A percentile compares a stretch with the other conserved stretches of the same genome.
Evolutionary conservation across 2,329 filamentous ascomycete species (phyloP).

Genomic region (Scedosporium boydii): DNA sequence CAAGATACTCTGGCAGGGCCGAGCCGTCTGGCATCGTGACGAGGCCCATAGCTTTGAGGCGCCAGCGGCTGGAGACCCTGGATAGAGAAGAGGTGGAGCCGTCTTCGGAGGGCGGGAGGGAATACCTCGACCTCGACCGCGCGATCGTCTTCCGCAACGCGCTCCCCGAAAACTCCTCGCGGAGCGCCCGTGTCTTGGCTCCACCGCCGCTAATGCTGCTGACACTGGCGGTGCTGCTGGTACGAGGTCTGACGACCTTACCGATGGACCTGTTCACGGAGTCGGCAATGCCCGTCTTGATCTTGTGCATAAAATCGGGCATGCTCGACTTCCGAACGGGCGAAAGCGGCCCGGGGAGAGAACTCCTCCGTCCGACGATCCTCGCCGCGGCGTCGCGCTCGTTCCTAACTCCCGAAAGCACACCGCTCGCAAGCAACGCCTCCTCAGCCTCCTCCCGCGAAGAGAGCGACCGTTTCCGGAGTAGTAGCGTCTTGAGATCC

Average conservation of each 20-base stretch:
- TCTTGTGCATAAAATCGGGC: conserved; percentile 2
- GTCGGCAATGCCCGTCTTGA: background rate
- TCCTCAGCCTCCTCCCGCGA: conserved; percentile 16
- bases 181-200: conserved; percentile 26
- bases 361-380: conserved; percentile 17
- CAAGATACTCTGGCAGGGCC: conserved; percentile 41
- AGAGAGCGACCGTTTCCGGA: conserved; percentile 11
- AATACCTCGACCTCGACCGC: conserved; percentile 1
- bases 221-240: background rate
- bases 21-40: conserved; percentile 44
- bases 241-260: background rate
- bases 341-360: background rate
- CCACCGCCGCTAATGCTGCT: conserved; percentile 11
- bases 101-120: background rate
- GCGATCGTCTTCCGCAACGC: conserved; percentile 1
- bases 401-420: conserved; percentile 29
- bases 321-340: background rate
- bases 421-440: conserved; percentile 30
- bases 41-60: conserved; percentile 39
- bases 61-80: conserved; percentile 34
- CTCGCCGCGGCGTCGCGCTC: conserved; percentile 24
- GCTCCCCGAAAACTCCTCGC: conserved; percentile 17
- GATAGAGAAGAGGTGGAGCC: conserved; percentile 18
- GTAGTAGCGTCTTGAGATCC: conserved; percentile 23
- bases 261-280: background rate